Evolutionary conservation across 805 yeast genomes (phyloP), one percentile per base, ranked within the genome.

Genomic region (Starmerella apis): DNA sequence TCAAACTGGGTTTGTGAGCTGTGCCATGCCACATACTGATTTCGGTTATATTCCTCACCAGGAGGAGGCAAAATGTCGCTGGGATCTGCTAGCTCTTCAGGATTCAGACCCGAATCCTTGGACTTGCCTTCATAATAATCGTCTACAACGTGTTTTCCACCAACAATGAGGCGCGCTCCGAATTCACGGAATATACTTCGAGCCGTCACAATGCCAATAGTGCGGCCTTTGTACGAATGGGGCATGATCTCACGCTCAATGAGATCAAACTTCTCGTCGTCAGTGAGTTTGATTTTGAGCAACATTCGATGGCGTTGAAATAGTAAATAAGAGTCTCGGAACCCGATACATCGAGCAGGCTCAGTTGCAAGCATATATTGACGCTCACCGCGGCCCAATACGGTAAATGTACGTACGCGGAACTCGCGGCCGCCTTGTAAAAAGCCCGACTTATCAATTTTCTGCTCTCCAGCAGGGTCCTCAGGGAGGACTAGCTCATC

Each of bases 291-390:
- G 54, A 82, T 76, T 62, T 88, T 86, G 69, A 75, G 81, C 47
- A 92, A 70, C 46, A 77, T 72, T 46, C 79, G 76, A 68, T 90
- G 95, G 45, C 87, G 83, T 63, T 88, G 94, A 68, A 90, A 87
- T 52, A 90, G 72, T 47, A 87, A 71, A 61, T 90, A 87, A 2
- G 95, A 85, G 63, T 90, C 96, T 58, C 96, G 75, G 68, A 87
- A 85, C 3, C 96, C 97, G 54, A 90, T 86, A 61, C 90, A 79
- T 58, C 97, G 76, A 1, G 98, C 96, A 2, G 96, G 95, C 63
- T 92, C 98, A 0, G 97, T 88, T 2, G 95, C 81, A 43, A 92
- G 76, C 95, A 90, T 88, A 65, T 78, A 92, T 51, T 80, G 71
- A 56, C 80, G 73, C 19, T 79, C 77, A 8, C 95, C 96, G 49